Base-by-base conservation (phyloP, 108 stramenopile genomes). In the Skeletonema potamos region DNA sequence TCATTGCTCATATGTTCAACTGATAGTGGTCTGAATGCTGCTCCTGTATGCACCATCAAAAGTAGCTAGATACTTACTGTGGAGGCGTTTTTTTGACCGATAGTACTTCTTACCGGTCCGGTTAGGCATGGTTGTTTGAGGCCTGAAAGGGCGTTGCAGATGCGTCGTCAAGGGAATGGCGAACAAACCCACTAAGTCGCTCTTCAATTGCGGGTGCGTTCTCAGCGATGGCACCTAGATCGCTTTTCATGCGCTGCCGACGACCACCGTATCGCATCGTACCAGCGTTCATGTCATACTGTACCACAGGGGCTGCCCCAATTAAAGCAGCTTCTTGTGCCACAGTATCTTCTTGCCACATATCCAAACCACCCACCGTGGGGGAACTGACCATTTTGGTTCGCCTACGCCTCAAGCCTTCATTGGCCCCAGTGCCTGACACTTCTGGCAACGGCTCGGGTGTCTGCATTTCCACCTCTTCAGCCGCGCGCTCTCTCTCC, bases 141-240 rank as follows among this genome's bases (percentile, higher is more conserved):
- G 36, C 10, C 39, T 41, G 55, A 0, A 32, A 29, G n/a, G 18
- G 15, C 22, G 58, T 27, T n/a, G 17, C 9, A 7, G 58, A 18
- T 17, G 13, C 17, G 4, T 58, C 15, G 30, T 58, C 58, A 28
- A 32, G n/a, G 15, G 29, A 17, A 29, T 64, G 64, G 26, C 64
- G 41, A 22, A 64, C 64, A 0, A 64, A 46, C 0, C 64, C 64
- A 41, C 44, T 43, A 11, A 64, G 64, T 27, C 64, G 22, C 28
- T 64, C 64, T 6, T 64, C 64, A 46, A 64, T 64, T 6, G 64
- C 43, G 11, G 64, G 64, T 28, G 64, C 44, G 29, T 34, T 28
- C 28, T 64, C 64, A 27, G 64, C 64, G n/a, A 64, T 64, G 12
- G 28, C 64, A 29, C 64, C 44, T 10, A 64, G 44, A 29, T 64